A percentile compares a stretch with the other conserved stretches of the same genome.
Conservation (phyloP, 2,329 filamentous ascomycete genomes). For the Trichoderma breve region DNA sequence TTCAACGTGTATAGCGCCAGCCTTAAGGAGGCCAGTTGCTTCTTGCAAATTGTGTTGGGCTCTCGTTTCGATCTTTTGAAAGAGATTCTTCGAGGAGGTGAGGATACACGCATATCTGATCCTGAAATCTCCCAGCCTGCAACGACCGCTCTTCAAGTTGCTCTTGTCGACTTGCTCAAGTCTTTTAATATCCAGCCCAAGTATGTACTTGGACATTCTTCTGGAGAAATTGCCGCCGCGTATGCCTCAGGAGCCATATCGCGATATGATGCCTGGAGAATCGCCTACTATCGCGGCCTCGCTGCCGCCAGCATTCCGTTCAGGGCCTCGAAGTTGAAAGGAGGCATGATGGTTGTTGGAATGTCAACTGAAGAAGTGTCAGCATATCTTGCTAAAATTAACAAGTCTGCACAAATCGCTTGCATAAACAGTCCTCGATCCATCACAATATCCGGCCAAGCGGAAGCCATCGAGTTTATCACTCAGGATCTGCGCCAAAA, state of each 20-base stretch:
- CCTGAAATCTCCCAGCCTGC: conserved; percentile 42
- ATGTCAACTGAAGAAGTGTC: conserved; percentile 32
- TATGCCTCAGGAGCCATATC: conserved; percentile 40
- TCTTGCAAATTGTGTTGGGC: conserved; percentile 32
- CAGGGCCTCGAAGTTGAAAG: conserved; percentile 31
- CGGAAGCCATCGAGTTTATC: conserved; percentile 32
- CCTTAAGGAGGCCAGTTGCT: conserved; percentile 35
- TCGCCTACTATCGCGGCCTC: conserved; percentile 43
- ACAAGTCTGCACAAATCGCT: conserved; percentile 36
- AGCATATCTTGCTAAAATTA: conserved; percentile 27
- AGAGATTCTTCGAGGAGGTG: conserved; percentile 35
- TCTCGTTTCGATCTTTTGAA: conserved; percentile 36
- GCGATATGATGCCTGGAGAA: conserved; percentile 39
- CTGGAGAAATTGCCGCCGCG: conserved; percentile 47
- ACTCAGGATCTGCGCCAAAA: conserved; percentile 32
- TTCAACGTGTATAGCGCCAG: conserved; percentile 43
- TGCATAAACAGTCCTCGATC: conserved; percentile 46
- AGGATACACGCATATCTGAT: conserved; percentile 32
- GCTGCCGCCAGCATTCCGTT: conserved; percentile 32
- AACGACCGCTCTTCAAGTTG: conserved; percentile 43
- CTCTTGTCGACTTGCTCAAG: conserved; percentile 40
- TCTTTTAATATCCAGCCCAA: conserved; percentile 34
- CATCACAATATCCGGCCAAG: conserved; percentile 44
- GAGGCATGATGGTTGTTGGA: conserved; percentile 44
- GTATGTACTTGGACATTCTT: conserved; percentile 45